Evolutionary conservation across 129 eudicot species (phyloP).

Genomic region (Saposhnikovia divaricata): DNA sequence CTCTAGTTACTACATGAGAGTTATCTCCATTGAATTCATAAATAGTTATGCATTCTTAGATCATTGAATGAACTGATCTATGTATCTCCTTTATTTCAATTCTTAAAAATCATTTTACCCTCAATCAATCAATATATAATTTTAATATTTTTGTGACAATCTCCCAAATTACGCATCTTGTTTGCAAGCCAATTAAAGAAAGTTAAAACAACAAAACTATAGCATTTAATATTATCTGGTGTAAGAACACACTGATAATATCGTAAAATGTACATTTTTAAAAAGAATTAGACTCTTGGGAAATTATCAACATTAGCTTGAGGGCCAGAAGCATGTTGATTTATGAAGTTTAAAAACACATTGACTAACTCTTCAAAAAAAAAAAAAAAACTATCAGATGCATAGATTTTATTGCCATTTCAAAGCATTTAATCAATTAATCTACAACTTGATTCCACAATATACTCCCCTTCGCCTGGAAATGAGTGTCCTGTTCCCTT

Average conservation of each 20-base stretch:
- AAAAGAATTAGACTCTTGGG: background rate
- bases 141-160: background rate
- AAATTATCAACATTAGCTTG: background rate
- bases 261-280: background rate
- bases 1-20: background rate
- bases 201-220: background rate
- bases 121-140: background rate
- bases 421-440: background rate
- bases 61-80: background rate
- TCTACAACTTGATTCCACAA: background rate
- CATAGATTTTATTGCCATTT: background rate
- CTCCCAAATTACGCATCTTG: background rate
- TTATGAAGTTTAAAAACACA: background rate
- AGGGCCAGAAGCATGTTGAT: constrained; percentile 3
- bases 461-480: background rate
- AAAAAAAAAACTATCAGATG: background rate
- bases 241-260: background rate
- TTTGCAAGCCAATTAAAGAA: background rate
- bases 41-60: background rate
- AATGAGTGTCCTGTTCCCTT: background rate
- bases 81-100: background rate
- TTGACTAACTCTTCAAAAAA: background rate
- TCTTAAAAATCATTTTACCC: background rate
- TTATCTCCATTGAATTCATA: background rate
- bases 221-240: background rate